phyloP scores from a whole-genome alignment of 2,329 filamentous ascomycete species.

The Penicillium brevicompactum region DNA sequence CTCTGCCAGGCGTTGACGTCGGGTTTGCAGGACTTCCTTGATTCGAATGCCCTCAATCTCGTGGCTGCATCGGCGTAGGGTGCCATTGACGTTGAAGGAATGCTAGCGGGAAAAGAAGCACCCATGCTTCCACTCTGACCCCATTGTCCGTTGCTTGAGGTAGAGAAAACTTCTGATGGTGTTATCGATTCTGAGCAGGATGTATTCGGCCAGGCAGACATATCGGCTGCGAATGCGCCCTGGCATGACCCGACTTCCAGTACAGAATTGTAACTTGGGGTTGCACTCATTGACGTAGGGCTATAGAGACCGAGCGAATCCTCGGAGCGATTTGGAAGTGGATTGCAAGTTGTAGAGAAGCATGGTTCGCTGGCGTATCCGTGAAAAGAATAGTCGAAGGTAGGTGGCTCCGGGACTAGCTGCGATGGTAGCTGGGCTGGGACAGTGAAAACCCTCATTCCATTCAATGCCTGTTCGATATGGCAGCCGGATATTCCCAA shows the following conservation, averaged over 20 bases:
- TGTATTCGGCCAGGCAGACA: constrained; percentile 29
- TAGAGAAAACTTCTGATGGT: constrained; percentile 12
- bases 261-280: constrained; percentile 27
- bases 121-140: constrained; percentile 12
- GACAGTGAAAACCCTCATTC: constrained; percentile 24
- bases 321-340: constrained; percentile 21
- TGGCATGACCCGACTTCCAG: constrained; percentile 18
- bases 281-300: constrained; percentile 24
- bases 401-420: constrained; percentile 8
- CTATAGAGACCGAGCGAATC: constrained; percentile 29
- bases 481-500: constrained; percentile 36
- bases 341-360: constrained; percentile 27
- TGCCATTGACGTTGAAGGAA: background rate
- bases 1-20: background rate
- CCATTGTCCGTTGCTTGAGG: constrained; percentile 19
- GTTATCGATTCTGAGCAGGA: constrained; percentile 25
- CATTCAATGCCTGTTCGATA: constrained; percentile 24
- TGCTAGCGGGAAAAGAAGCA: background rate
- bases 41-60: background rate
- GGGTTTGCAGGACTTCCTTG: background rate
- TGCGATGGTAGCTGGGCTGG: constrained; percentile 28
- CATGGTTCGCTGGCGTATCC: constrained; percentile 20
- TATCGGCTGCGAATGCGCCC: constrained; percentile 17
- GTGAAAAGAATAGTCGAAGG: constrained; percentile 24
- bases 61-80: background rate